These are phyloP conservation scores for Apophysomyces variabilis DNA, from an alignment of 371 early-diverging fungal genomes.

Conservation along the genomic window DNA sequence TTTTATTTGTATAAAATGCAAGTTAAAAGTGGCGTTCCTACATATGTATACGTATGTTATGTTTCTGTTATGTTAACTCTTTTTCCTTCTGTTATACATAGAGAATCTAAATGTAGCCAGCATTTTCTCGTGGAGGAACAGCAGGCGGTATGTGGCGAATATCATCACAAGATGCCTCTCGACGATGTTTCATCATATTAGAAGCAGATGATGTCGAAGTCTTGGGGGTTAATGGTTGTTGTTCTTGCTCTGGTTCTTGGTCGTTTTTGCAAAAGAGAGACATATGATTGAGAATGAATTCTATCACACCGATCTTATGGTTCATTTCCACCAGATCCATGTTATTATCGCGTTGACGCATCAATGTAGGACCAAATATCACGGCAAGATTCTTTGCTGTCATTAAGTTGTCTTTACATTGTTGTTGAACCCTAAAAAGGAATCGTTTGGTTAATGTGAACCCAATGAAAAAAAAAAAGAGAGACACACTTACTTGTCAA, in stretches of 20 bases:
- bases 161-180: conserved; percentile 32
- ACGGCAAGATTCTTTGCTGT: conserved; percentile 87
- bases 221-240: no score
- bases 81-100: not conserved
- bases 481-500: conserved; percentile 32
- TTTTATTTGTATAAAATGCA: no score
- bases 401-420: conserved; percentile 80
- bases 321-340: conserved; percentile 82
- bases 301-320: conserved; percentile 74
- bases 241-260: conserved; percentile 7
- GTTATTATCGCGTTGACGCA: conserved; percentile 69
- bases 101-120: conserved; percentile 37
- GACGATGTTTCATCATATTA: conserved; percentile 25
- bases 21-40: no score
- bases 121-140: conserved; percentile 45
- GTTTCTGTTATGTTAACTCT: no score
- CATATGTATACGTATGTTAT: no score
- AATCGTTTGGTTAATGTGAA: not conserved
- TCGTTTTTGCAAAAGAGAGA: conserved; percentile 27
- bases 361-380: conserved; percentile 93
- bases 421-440: conserved; percentile 54
- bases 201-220: conserved; percentile 21
- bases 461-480: no score
- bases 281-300: conserved; percentile 61
- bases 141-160: conserved; percentile 31